These are phyloP conservation scores for Pseudocercospora musae DNA, from an alignment of 2,329 filamentous ascomycete species.

Conservation along the genomic window DNA sequence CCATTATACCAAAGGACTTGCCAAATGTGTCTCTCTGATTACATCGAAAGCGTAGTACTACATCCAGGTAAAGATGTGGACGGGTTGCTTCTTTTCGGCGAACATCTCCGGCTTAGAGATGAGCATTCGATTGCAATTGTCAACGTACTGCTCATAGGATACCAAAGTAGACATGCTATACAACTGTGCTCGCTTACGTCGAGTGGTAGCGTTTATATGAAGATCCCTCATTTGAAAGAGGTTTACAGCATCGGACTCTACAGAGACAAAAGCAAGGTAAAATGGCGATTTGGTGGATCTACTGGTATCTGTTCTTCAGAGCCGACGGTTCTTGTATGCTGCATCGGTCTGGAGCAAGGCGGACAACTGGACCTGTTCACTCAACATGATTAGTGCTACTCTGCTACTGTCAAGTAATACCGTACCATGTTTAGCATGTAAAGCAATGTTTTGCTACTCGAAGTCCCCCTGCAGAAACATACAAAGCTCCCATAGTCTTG, in stretches of 20 bases:
- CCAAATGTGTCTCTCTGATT: constrained; percentile 19
- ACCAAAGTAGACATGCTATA: constrained; percentile 61
- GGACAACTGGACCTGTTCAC: constrained; percentile 64
- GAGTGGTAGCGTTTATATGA: constrained; percentile 20
- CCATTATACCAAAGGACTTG: constrained; percentile 19
- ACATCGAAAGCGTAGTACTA: constrained; percentile 22
- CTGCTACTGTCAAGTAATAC: not conserved
- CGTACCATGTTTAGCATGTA: no score
- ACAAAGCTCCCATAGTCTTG: not conserved
- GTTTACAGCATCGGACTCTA: not conserved
- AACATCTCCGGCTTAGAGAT: constrained; percentile 1
- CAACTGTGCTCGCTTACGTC: constrained; percentile 17
- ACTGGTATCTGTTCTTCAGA: constrained; percentile 51
- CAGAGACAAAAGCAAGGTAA: constrained; percentile 11
- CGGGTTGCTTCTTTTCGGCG: not conserved
- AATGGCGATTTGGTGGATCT: constrained; percentile 14
- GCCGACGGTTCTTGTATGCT: constrained; percentile 67
- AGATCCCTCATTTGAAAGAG: constrained; percentile 4
- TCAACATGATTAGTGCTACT: constrained; percentile 8
- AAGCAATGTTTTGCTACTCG: no score
- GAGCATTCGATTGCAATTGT: constrained; percentile 68
- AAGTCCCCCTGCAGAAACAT: no score
- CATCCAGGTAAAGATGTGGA: constrained; percentile 9
- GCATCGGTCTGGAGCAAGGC: constrained; percentile 72
- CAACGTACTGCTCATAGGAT: constrained; percentile 73